phyloP scores from a whole-genome alignment of 2,329 filamentous ascomycete genomes.

The Curvularia verruculosa region DNA sequence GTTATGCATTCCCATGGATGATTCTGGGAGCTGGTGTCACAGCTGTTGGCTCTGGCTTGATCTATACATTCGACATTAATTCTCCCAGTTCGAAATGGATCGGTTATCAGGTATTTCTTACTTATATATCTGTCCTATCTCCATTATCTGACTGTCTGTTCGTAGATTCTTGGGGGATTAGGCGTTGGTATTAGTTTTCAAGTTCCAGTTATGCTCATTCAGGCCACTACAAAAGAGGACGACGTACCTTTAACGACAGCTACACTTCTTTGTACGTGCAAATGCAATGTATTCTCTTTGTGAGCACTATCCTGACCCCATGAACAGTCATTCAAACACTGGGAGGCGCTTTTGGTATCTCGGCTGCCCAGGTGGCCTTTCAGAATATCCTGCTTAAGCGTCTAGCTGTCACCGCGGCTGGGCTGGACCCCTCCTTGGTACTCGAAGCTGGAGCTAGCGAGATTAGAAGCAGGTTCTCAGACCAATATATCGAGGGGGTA shows the following conservation, averaged over 20 bases:
- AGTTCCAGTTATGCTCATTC: constrained; percentile 45
- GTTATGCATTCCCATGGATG: constrained; percentile 47
- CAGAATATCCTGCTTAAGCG: constrained; percentile 44
- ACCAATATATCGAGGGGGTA: neutral
- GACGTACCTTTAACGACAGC: constrained; percentile 49
- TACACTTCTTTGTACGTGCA: constrained; percentile 46
- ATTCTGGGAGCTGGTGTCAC: constrained; percentile 37
- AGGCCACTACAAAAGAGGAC: constrained; percentile 40
- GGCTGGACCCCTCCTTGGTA: constrained; percentile 25
- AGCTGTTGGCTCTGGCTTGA: constrained; percentile 49
- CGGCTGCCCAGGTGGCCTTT: constrained; percentile 51
- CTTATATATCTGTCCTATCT: fast-evolving
- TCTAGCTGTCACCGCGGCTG: constrained; percentile 42
- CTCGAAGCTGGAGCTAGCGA: constrained; percentile 47
- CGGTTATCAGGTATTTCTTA: constrained; percentile 45
- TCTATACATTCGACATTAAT: constrained; percentile 50
- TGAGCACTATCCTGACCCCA: fast-evolving
- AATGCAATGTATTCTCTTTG: fast-evolving
- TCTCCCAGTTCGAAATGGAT: constrained; percentile 51
- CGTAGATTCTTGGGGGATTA: constrained; percentile 50
- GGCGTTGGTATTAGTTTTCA: constrained; percentile 40
- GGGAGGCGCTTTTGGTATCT: constrained; percentile 51
- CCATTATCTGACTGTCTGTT: neutral
- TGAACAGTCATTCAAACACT: constrained; percentile 38
- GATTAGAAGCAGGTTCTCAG: neutral